phyloP scores from a whole-genome alignment of 1,284 basidiomycete species.

The Pisolithus thermaeus region DNA sequence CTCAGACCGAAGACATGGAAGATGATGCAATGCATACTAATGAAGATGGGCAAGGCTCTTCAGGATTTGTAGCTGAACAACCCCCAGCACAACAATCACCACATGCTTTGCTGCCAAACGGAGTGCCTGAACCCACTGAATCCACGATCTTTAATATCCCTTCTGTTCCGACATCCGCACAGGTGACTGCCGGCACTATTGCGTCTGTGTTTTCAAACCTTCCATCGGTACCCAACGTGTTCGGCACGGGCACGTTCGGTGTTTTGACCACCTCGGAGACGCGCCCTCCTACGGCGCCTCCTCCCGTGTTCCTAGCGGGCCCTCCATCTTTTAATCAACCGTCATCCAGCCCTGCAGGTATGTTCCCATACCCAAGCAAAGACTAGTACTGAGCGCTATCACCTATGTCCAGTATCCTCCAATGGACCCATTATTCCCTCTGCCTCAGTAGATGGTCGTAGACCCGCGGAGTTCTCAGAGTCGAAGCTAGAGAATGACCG shows the following conservation, averaged over 20 bases:
- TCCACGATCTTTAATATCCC: constrained; percentile 13
- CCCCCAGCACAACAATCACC: constrained; percentile 5
- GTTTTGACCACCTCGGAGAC: constrained; percentile 8
- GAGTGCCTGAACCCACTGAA: constrained; percentile 24
- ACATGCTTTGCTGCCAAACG: constrained; percentile 24
- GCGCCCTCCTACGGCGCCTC: not conserved
- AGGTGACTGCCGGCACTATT: constrained; percentile 11
- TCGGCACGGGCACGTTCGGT: constrained; percentile 25
- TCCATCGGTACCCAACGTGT: constrained; percentile 28
- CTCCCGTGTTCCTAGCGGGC: constrained; percentile 3
- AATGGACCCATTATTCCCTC: constrained; percentile 9
- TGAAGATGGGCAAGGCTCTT: constrained; percentile 22
- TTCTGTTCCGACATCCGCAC: constrained; percentile 3
- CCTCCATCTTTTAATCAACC: constrained; percentile 2
- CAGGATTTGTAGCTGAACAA: constrained; percentile 7
- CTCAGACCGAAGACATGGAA: constrained; percentile 22
- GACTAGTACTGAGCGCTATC: not conserved
- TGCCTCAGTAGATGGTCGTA: constrained; percentile 7
- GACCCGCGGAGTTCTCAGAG: not conserved
- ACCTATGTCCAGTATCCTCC: not conserved
- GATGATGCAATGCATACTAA: constrained; percentile 17
- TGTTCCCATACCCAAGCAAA: not conserved
- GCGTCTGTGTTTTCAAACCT: constrained; percentile 40
- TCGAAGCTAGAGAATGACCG: not conserved
- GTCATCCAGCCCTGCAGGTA: constrained; percentile 12